Evolutionary conservation across 2,329 filamentous ascomycete species (phyloP), one percentile per base, ranked within the genome.

Genomic region (Tothia fuscella): DNA sequence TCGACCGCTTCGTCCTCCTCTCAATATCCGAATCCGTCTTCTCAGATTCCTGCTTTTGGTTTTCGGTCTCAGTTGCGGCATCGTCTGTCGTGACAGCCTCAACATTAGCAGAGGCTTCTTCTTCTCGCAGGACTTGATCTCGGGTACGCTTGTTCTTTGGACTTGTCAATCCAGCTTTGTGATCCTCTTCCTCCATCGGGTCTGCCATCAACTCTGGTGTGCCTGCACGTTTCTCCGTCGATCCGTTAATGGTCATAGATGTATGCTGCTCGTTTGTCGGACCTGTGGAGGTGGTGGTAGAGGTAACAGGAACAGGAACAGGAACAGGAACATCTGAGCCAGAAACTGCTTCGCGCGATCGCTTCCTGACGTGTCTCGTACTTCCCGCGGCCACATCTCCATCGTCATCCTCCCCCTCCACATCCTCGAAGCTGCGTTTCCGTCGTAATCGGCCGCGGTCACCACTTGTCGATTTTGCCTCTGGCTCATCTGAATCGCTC

Each of bases 81-180:
- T n/a, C n/a, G n/a, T n/a, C n/a, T 14, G 16, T 31, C 47, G 16
- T 46, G 38, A 25, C 35, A 6, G 13, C 16, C 12, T 25, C 38
- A n/a, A n/a, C n/a, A n/a, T n/a, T n/a, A n/a, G n/a, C n/a, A 9
- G 35, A 12, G 10, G n/a, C 41, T 12, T 43, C 31, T 10, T 50
- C 45, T 9, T 46, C 48, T 21, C 47, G 26, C 4, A 47, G 37
- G 31, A 46, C 49, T 38, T 51, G 48, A 19, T 62, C 61, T 26
- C 59, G 56, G 50, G 60, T 65, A 38, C 66, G 59, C 57, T 70
- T 70, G 50, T 62, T 65, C 52, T 68, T 68, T n/a, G 66, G 66
- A 43, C 66, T 69, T 22, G 54, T 50, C 28, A 62, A 42, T 10
- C 41, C 35, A 5, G 9, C 14, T 24, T 32, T 36, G 10, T 38